Conservation (phyloP, 1,139 yeast genomes). For the Yamadazyma diospyri region DNA sequence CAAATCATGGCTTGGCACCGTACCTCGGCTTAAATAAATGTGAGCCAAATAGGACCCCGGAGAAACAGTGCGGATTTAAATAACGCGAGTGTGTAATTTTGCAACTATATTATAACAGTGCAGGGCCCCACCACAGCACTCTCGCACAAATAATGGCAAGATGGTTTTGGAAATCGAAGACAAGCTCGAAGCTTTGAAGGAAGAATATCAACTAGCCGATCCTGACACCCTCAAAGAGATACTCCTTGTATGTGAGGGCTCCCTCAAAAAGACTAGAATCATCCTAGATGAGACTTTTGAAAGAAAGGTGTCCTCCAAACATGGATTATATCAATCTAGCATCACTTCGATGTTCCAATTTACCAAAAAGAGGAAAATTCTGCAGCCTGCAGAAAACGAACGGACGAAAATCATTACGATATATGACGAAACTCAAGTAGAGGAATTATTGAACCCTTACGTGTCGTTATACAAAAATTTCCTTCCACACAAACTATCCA, state of each 20-base stretch:
- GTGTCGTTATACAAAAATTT: conserved; percentile 50
- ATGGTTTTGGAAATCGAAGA: conserved; percentile 10
- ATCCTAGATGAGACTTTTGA: conserved; percentile 23
- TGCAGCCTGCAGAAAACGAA: conserved; percentile 10
- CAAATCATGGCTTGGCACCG: too few relatives aligned
- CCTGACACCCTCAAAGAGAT: conserved; percentile 30
- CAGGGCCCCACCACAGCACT: too few relatives aligned
- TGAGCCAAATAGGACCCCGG: too few relatives aligned
- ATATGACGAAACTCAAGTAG: conserved; percentile 37
- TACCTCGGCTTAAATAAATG: too few relatives aligned
- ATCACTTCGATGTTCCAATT: conserved; percentile 16
- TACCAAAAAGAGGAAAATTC: conserved; percentile 2
- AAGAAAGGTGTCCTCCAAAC: conserved; percentile 9
- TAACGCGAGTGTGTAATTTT: too few relatives aligned
- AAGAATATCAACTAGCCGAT: conserved; percentile 19
- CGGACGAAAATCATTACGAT: conserved; percentile 16
- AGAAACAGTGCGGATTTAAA: too few relatives aligned
- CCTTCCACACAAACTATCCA: conserved; percentile 48
- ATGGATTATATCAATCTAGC: conserved; percentile 19
- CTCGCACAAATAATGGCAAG: too few relatives aligned
- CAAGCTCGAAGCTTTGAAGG: conserved; percentile 12
- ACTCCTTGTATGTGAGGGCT: conserved; percentile 37
- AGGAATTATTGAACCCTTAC: conserved; percentile 34
- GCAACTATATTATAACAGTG: too few relatives aligned
- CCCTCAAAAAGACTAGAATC: conserved; percentile 24